Conservation (phyloP, 1,139 yeast species). For the Geotrichum histeridarum region DNA sequence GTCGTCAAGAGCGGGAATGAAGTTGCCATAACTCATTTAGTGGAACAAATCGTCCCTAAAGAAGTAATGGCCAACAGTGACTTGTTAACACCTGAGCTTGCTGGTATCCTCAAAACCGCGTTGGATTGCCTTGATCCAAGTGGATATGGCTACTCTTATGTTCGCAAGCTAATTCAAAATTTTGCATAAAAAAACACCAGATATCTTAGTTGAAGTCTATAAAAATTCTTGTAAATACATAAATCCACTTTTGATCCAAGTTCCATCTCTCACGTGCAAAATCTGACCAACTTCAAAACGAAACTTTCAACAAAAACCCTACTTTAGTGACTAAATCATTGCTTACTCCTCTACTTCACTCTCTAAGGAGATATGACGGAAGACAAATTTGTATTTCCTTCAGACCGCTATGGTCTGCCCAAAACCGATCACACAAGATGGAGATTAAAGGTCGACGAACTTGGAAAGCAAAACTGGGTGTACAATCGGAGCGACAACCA, state of each 20-base stretch:
- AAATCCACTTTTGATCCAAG: not conserved
- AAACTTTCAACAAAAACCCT: not conserved
- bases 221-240: not conserved
- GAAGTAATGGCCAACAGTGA: slow-evolving; percentile 14
- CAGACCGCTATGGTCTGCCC: slow-evolving; percentile 47
- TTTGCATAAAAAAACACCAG: not conserved
- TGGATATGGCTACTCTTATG: slow-evolving; percentile 23
- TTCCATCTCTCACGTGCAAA: not conserved
- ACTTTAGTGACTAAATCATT: not conserved
- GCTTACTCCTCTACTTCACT: not conserved
- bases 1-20: slow-evolving; percentile 33
- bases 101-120: slow-evolving; percentile 22
- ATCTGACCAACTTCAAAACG: no score
- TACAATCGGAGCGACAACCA: slow-evolving; percentile 46
- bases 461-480: slow-evolving; percentile 82
- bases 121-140: slow-evolving; percentile 28
- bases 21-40: slow-evolving; percentile 16
- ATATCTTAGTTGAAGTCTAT: not conserved
- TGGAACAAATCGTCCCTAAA: slow-evolving; percentile 24
- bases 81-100: slow-evolving; percentile 23
- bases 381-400: slow-evolving; percentile 26
- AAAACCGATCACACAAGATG: slow-evolving; percentile 67
- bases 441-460: slow-evolving; percentile 64
- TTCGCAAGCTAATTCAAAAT: slow-evolving; percentile 20
- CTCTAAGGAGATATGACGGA: not conserved